Conservation (phyloP, 78 protist genomes). For the Mastigamoeba balamuthi region DNA sequence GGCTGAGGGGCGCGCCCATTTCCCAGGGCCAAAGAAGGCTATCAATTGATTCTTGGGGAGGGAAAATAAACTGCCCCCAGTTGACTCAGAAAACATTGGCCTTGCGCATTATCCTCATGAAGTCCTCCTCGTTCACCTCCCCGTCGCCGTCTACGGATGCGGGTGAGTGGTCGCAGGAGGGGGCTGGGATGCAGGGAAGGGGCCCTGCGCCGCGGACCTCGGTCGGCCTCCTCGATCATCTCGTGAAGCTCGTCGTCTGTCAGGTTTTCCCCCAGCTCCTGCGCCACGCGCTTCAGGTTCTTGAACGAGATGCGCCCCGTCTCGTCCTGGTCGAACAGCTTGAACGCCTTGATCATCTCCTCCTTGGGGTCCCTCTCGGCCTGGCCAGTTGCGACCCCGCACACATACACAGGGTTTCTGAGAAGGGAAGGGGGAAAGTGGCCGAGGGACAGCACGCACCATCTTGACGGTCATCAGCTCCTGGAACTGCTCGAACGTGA, state of each 20-base stretch:
- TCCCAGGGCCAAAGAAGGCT: too few species aligned
- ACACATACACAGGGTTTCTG: not conserved
- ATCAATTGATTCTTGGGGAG: too few species aligned
- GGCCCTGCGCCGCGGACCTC: not conserved
- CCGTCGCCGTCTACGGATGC: slow-evolving; percentile 78
- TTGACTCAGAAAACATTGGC: slow-evolving; percentile 1
- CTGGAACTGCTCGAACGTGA: slow-evolving; percentile 77
- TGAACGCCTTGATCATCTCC: slow-evolving; percentile 84
- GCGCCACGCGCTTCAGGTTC: slow-evolving; percentile 81
- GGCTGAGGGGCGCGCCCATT: too few species aligned
- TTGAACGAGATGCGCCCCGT: slow-evolving; percentile 72
- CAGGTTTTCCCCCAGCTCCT: slow-evolving; percentile 79
- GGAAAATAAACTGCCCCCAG: too few species aligned
- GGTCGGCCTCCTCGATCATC: slow-evolving; percentile 81
- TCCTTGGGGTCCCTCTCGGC: slow-evolving; percentile 69
- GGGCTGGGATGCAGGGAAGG: not conserved
- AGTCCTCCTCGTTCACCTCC: slow-evolving; percentile 74
- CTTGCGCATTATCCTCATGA: slow-evolving; percentile 82
- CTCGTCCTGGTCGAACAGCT: slow-evolving; percentile 79
- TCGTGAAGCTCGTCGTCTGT: slow-evolving; percentile 84
- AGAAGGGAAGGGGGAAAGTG: not conserved
- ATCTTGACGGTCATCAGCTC: slow-evolving; percentile 86
- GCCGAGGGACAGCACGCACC: slow-evolving; percentile 1
- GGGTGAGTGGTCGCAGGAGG: slow-evolving; percentile 66
- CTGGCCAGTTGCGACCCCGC: not conserved